Evolutionary conservation across 768 basidiomycete species (phyloP).

Genomic region (Kwoniella mangroviensis): DNA sequence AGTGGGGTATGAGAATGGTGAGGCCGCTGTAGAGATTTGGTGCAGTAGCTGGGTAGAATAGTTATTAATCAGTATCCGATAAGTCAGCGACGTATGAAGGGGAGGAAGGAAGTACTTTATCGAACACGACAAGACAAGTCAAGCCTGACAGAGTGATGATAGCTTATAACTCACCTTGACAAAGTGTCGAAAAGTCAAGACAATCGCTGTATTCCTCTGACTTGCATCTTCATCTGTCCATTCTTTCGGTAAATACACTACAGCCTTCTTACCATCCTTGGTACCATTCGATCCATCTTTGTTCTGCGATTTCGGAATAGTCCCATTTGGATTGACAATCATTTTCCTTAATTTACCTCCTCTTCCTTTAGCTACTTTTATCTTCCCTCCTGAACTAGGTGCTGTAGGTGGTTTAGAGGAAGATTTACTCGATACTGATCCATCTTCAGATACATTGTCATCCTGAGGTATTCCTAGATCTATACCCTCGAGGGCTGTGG

Average conservation of each 20-base stretch:
- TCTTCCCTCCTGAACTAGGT: constrained; percentile 19
- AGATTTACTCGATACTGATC: neutral
- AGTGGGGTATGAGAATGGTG: constrained; percentile 55
- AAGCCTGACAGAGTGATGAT: no score
- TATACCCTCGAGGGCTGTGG: constrained; percentile 44
- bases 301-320: constrained; percentile 14
- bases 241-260: constrained; percentile 47
- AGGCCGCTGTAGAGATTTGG: constrained; percentile 49
- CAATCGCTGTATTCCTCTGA: constrained; percentile 54
- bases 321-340: constrained; percentile 33
- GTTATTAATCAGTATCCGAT: neutral
- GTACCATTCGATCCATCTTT: constrained; percentile 22
- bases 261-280: constrained; percentile 31
- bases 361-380: constrained; percentile 42
- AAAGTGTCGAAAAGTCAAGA: constrained; percentile 56
- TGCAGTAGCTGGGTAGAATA: constrained; percentile 45
- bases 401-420: neutral
- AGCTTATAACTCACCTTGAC: constrained; percentile 49
- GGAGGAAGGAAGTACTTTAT: no score
- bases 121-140: no score
- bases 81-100: no score
- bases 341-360: constrained; percentile 41
- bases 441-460: constrained; percentile 26
- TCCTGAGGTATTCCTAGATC: constrained; percentile 28
- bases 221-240: constrained; percentile 52